Evolutionary conservation across 441 rosid species (phyloP), one percentile per base, ranked within the genome.

Genomic region (Eugenia klotzschiana): DNA sequence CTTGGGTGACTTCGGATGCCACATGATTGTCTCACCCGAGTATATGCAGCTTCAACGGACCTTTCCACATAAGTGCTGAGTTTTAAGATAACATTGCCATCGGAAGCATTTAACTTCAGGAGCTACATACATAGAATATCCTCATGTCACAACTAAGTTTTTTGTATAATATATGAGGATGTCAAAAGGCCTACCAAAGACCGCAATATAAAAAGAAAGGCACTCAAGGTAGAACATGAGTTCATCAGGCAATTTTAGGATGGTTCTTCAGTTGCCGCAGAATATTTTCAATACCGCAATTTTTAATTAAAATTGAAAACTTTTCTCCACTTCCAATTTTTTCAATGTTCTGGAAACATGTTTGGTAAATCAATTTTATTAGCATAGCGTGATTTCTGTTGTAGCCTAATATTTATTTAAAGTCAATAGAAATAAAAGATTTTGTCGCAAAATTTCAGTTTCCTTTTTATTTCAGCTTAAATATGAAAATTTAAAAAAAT

Each of bases 31-130:
- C 95, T 92, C 85, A 94, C 99, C 95, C 92, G 92, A 81, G 87
- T 88, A 84, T 87, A 92, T 85, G 93, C 98, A 87, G 95, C 96
- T 91, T 93, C 88, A 79, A 90, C 81, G 64, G 99, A 93, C 83
- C 86, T 93, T 89, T 89, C 91, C 86, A 94, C 97, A 79, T 89
- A 94, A 80, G 83, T 84, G 84, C 90, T 92, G 86, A 94, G 86
- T 86, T 91, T 94, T 84, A 86, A 85, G 53, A 88, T 86, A 87
- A 90, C 88, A 85, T 86, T 84, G 52, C 88, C 92, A 86, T 90
- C 84, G 86, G 89, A 81, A 81, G 88, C 53, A 85, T 86, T 84
- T 86, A 92, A 87, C 83, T 85, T 90, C 80, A 79, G 86, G 82
- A 92, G 86, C 99, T 97, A 90, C 88, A 90, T 73, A 80, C 81